phyloP scores from a whole-genome alignment of 768 basidiomycete genomes.

The Tricholoma flavovirens region DNA sequence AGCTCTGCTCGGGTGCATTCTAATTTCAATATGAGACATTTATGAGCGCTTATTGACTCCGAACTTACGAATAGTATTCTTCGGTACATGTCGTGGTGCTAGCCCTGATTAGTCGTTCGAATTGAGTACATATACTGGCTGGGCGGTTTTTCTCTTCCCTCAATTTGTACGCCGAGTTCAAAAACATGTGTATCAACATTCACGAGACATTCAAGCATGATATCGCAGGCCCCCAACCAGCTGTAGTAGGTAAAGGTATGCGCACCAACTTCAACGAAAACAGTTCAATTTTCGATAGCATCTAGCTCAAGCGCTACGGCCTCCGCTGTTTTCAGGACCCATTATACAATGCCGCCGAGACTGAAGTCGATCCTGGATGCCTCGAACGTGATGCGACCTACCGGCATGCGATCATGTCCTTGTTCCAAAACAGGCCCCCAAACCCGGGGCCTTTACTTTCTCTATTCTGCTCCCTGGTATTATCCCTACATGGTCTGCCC shows the following conservation, averaged over 20 bases:
- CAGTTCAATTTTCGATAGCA: too few relatives aligned
- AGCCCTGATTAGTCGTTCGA: neutral
- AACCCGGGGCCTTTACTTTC: neutral
- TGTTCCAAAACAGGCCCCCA: neutral
- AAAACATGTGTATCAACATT: neutral
- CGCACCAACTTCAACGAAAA: too few relatives aligned
- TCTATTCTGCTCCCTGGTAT: neutral
- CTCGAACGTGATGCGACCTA: neutral
- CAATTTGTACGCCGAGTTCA: too few relatives aligned
- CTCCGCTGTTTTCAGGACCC: neutral
- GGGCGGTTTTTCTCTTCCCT: too few relatives aligned
- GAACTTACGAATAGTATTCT: neutral
- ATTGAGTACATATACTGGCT: too few relatives aligned
- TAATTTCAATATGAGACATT: neutral
- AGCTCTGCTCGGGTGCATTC: neutral
- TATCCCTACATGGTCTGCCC: too few relatives aligned
- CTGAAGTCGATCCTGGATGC: neutral
- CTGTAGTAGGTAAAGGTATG: too few relatives aligned
- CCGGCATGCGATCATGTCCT: neutral
- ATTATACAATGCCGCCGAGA: neutral
- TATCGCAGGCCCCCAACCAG: neutral
- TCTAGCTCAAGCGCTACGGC: neutral
- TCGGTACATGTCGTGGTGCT: neutral
- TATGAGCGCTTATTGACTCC: neutral
- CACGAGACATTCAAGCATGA: neutral